phyloP scores from a whole-genome alignment of 352 stramenopile genomes.

The Globisporangium emineosum region DNA sequence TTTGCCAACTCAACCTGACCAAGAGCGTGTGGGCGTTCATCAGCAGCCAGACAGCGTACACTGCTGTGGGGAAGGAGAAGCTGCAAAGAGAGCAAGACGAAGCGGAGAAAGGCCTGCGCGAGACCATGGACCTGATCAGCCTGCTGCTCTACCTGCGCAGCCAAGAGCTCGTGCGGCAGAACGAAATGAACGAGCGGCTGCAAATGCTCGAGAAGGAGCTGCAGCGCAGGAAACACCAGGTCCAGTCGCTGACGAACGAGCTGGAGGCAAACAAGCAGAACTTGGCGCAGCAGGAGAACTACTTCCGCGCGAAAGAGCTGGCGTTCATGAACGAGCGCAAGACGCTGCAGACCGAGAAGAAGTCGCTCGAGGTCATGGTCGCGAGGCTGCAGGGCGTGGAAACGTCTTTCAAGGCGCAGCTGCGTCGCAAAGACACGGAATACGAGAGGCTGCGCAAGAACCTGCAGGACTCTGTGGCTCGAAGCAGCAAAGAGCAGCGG shows the following conservation, averaged over 20 bases:
- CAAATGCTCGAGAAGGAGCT: slow-evolving; percentile 42
- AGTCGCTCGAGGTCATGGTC: slow-evolving; percentile 53
- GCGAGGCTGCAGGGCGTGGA: slow-evolving; percentile 61
- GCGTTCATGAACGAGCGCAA: slow-evolving; percentile 43
- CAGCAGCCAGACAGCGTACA: slow-evolving; percentile 4
- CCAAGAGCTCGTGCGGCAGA: slow-evolving; percentile 51
- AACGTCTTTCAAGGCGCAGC: slow-evolving; percentile 68
- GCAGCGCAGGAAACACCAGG: slow-evolving; percentile 45
- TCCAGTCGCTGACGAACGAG: slow-evolving; percentile 41
- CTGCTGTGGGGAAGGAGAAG: slow-evolving; percentile 15
- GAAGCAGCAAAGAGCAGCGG: slow-evolving; percentile 53
- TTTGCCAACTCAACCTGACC: slow-evolving; percentile 14
- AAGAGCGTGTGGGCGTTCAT: slow-evolving; percentile 17
- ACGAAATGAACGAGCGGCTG: slow-evolving; percentile 45
- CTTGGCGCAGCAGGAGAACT: slow-evolving; percentile 53
- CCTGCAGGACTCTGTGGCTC: slow-evolving; percentile 50
- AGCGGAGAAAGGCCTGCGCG: slow-evolving; percentile 41
- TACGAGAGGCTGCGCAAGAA: slow-evolving; percentile 73
- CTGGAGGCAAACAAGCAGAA: slow-evolving; percentile 48
- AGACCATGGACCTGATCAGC: slow-evolving; percentile 70
- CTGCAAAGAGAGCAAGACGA: slow-evolving; percentile 23
- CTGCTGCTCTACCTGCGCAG: slow-evolving; percentile 56
- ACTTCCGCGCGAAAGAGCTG: slow-evolving; percentile 63
- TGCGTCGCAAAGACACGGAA: slow-evolving; percentile 71
- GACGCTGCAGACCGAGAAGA: slow-evolving; percentile 60